A percentile compares a stretch with the other conserved stretches of the same genome.
Evolutionary conservation across 176 grass and related monocot species (phyloP).

Genomic region (Eleusine coracana): DNA sequence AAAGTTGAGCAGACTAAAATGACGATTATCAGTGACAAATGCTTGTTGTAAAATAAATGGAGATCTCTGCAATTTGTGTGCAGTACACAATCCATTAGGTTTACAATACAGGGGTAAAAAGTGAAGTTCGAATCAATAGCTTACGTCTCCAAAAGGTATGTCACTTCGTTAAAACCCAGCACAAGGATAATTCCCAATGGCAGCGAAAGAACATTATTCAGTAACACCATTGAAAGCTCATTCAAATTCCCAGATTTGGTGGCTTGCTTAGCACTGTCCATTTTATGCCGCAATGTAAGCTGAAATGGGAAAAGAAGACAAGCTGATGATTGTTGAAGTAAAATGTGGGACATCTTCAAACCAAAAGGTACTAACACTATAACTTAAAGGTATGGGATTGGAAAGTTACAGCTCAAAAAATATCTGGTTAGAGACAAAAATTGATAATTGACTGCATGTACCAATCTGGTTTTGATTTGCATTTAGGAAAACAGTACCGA

Average conservation of each 20-base stretch:
- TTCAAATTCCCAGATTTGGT: slow-evolving; percentile 97
- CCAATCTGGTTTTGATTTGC: not conserved
- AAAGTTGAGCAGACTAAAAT: not conserved
- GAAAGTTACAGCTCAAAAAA: slow-evolving; percentile 15
- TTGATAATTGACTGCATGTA: not conserved
- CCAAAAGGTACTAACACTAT: not conserved
- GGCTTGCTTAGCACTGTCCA: slow-evolving; percentile 93
- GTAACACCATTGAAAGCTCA: slow-evolving; percentile 93
- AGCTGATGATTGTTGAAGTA: slow-evolving; percentile 39
- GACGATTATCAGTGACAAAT: not conserved
- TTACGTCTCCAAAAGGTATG: slow-evolving; percentile 87
- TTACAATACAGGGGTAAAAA: not conserved
- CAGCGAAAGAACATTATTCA: slow-evolving; percentile 89
- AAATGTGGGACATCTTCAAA: slow-evolving; percentile 14
- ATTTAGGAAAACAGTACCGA: slow-evolving; percentile 71
- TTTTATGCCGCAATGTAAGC: slow-evolving; percentile 87
- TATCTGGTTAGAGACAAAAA: slow-evolving; percentile 17
- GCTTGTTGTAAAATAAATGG: not conserved
- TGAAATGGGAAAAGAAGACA: slow-evolving; percentile 40
- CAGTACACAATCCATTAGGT: not conserved
- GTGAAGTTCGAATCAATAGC: slow-evolving; percentile 38
- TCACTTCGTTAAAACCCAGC: slow-evolving; percentile 79
- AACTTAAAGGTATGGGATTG: not conserved
- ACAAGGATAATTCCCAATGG: slow-evolving; percentile 84
- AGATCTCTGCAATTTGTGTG: not conserved